These are phyloP conservation scores for Lolium rigidum DNA, from an alignment of 176 grass and related monocot genomes.

Conservation along the genomic window DNA sequence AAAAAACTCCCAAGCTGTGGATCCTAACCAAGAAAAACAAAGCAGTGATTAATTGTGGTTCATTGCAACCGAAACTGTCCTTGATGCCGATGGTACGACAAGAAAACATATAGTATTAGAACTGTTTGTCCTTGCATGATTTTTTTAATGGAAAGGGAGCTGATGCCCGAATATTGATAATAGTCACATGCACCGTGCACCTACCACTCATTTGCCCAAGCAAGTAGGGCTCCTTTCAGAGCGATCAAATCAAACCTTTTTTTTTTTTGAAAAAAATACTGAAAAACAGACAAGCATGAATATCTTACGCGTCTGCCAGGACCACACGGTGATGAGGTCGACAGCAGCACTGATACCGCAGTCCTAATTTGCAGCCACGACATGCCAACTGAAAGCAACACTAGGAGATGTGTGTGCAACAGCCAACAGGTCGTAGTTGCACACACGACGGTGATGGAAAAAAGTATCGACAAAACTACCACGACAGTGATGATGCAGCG, in stretches of 20 bases:
- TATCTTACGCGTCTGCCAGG: conserved; percentile 9
- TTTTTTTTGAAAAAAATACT: not conserved
- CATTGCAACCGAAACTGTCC: not conserved
- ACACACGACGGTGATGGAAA: not conserved
- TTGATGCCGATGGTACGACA: conserved; percentile 13
- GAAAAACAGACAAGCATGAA: not conserved
- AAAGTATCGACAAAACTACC: not conserved
- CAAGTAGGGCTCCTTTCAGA: not conserved
- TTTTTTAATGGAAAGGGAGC: conserved; percentile 26
- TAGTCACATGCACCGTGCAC: conserved; percentile 37
- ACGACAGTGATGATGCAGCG: not conserved
- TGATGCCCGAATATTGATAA: conserved; percentile 28
- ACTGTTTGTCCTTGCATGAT: conserved; percentile 5
- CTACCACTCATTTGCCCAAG: conserved; percentile 30
- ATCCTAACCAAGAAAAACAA: conserved; percentile 13
- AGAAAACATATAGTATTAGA: not conserved
- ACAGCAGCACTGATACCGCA: conserved; percentile 28
- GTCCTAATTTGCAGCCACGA: conserved; percentile 43
- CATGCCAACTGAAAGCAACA: conserved; percentile 33
- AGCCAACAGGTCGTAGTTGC: not conserved
- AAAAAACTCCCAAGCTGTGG: not conserved
- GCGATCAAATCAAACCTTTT: not conserved
- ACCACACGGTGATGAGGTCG: conserved; percentile 18
- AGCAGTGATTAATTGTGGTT: not conserved
- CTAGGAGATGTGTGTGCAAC: conserved; percentile 3